These are phyloP conservation scores for Funneliformis mosseae DNA, from an alignment of 192 early-diverging fungal species.

Conservation along the genomic window DNA sequence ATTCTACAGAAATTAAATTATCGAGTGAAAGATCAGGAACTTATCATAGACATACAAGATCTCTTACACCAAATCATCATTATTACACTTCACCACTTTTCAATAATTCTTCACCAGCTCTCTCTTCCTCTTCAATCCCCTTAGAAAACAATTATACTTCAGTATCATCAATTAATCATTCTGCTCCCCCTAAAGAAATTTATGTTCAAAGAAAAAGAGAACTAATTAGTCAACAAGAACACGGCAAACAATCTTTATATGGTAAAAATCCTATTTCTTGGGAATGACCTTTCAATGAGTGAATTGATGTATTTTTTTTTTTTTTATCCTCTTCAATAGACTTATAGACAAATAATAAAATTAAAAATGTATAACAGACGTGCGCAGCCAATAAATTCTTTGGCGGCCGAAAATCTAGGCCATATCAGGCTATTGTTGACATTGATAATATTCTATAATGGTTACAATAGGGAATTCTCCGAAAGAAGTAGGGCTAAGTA, in stretches of 20 bases:
- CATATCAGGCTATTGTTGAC: too few species aligned
- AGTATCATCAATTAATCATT: neutral
- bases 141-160: neutral
- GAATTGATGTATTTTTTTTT: too few species aligned
- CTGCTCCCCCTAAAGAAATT: conserved; percentile 1
- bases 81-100: neutral
- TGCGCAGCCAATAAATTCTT: too few species aligned
- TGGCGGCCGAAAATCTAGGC: too few species aligned
- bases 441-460: too few species aligned
- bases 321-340: neutral
- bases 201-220: conserved; percentile 8
- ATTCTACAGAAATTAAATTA: neutral
- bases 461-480: too few species aligned
- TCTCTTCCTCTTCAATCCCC: neutral
- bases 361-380: too few species aligned
- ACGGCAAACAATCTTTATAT: neutral
- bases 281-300: neutral
- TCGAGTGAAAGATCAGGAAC: too few species aligned
- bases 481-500: too few species aligned
- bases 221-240: neutral
- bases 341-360: too few species aligned
- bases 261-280: neutral
- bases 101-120: too few species aligned
- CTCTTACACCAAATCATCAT: neutral
- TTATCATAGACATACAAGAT: conserved; percentile 13